phyloP scores from a whole-genome alignment of 306 rosid genomes.

The Castanea mollissima region DNA sequence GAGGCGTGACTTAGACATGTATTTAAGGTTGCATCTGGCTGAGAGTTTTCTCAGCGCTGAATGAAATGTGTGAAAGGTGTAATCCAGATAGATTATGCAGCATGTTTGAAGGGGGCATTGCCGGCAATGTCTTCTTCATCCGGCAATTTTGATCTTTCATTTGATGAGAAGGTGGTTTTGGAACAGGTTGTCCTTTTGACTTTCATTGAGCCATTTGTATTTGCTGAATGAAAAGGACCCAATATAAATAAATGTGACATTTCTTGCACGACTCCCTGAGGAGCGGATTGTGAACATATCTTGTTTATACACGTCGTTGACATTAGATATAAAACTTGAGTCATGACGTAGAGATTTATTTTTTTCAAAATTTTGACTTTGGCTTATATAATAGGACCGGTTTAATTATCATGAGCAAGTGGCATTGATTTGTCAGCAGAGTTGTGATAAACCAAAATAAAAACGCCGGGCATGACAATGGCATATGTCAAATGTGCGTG shows the following conservation, averaged over 20 bases:
- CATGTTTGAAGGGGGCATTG: background rate
- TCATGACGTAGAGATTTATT: too few species aligned
- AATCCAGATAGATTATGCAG: background rate
- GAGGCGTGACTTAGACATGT: background rate
- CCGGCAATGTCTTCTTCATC: background rate
- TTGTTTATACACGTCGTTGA: background rate
- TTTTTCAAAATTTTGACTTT: background rate
- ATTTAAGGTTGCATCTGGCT: background rate
- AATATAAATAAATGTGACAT: background rate
- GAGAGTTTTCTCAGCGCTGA: background rate
- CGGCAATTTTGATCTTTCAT: background rate
- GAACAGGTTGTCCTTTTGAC: background rate
- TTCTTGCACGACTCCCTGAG: background rate
- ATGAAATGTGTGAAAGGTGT: background rate
- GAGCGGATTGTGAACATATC: background rate
- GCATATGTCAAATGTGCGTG: background rate
- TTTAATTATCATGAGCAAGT: background rate
- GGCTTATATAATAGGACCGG: too few species aligned
- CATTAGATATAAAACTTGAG: background rate
- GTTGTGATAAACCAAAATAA: background rate
- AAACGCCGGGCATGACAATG: background rate
- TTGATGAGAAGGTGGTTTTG: background rate
- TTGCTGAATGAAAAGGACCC: background rate
- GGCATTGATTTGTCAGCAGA: background rate
- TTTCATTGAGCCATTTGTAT: background rate